Evolutionary conservation across 768 basidiomycete genomes (phyloP).

Genomic region (Tulasnella sp.): DNA sequence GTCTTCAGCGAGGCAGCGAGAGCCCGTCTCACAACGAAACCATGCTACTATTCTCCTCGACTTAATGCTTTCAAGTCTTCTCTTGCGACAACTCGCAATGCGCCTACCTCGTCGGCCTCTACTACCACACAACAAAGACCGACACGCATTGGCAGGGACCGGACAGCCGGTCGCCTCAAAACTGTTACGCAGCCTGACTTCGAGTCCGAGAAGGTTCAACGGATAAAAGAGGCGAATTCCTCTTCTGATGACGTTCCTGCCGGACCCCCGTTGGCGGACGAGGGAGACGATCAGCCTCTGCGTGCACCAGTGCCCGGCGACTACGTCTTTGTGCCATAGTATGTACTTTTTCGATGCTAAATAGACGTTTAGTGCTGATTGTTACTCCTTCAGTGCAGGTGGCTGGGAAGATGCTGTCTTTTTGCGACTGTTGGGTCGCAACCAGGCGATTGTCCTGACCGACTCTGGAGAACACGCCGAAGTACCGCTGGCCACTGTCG

Average conservation of each 20-base stretch:
- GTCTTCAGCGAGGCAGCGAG: slow-evolving; percentile 1
- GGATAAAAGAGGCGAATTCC: neutral
- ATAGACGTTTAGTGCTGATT: neutral
- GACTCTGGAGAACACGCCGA: neutral
- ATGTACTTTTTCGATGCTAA: neutral
- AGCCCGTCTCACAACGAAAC: neutral
- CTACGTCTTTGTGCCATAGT: neutral
- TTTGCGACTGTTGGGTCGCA: neutral
- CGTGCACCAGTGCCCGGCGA: neutral
- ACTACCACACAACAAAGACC: neutral
- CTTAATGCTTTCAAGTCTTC: neutral
- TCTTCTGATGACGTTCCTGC: neutral
- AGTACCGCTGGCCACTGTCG: too few species aligned
- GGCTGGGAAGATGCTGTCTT: slow-evolving; percentile 2
- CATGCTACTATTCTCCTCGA: neutral
- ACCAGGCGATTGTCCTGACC: neutral
- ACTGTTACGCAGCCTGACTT: neutral
- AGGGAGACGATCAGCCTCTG: neutral
- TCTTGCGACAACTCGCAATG: neutral
- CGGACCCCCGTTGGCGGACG: neutral
- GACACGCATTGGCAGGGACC: neutral
- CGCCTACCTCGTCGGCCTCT: neutral
- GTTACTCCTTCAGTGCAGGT: neutral
- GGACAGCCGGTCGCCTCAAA: neutral
- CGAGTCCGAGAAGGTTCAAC: neutral